These are phyloP conservation scores for Penicillium manginii DNA, from an alignment of 495 filamentous ascomycete genomes.

Conservation along the genomic window DNA sequence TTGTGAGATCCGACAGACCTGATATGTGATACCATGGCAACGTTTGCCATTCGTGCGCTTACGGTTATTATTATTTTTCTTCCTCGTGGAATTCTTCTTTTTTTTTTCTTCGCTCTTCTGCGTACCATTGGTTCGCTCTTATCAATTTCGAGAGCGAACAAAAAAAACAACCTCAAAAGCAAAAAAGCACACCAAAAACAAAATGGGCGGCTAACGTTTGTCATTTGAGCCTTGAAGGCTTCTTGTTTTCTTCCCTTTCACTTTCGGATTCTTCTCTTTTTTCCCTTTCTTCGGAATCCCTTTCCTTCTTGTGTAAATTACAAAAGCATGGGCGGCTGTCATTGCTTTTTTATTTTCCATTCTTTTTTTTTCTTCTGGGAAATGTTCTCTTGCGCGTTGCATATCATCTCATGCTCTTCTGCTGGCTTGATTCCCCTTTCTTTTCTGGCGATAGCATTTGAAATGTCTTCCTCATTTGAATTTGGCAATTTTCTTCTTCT, in stretches of 20 bases:
- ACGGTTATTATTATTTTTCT: background rate
- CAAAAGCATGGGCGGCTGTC: constrained; percentile 47
- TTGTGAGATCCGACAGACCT: constrained; percentile 13
- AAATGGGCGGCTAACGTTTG: constrained; percentile 15
- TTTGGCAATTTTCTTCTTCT: constrained; percentile 10
- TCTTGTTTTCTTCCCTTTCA: constrained; percentile 8
- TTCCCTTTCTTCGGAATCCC: too few species aligned
- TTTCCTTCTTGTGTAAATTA: constrained; percentile 44
- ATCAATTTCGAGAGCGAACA: background rate
- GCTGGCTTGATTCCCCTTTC: constrained; percentile 25
- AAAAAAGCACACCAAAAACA: constrained; percentile 13
- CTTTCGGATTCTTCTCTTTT: constrained; percentile 9
- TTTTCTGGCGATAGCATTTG: constrained; percentile 20
- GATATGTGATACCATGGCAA: constrained; percentile 10
- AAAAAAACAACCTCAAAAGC: constrained; percentile 2
- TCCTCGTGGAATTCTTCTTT: background rate
- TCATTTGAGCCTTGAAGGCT: constrained; percentile 17
- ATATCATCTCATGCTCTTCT: constrained; percentile 25
- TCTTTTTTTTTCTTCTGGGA: background rate
- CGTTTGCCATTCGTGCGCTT: background rate
- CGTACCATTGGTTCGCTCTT: constrained; percentile 9
- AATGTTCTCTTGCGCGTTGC: constrained; percentile 27
- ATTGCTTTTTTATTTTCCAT: constrained; percentile 23
- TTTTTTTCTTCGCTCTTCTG: constrained; percentile 1
- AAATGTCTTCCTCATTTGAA: constrained; percentile 5